Base-by-base conservation (phyloP, 2,329 filamentous ascomycete genomes). In the Hypoxylon sp. region DNA sequence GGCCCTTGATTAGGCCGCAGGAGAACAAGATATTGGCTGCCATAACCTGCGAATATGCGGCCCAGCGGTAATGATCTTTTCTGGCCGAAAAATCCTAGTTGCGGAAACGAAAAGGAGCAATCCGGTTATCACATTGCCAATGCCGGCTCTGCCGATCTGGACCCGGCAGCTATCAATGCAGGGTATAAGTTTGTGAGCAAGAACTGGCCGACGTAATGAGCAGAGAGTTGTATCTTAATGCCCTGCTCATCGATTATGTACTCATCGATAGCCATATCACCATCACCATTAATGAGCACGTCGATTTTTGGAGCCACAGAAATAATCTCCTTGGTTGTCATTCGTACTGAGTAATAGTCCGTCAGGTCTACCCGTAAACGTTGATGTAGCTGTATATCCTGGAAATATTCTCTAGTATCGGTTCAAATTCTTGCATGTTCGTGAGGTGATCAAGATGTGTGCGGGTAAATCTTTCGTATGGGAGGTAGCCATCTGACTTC, bases 171-270 rank as follows among this genome's bases (percentile, higher is more conserved):
- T 33, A 80, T 68, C 1, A 86, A 66, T 31, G 80, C 80, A 0
- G 82, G 80, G 17, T 86, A 78, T 17, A 85, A 77, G 42, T 82
- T 81, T 0, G 83, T 83, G 26, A 86, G 76, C 10, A 84, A 72
- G 70, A 85, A 85, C 33, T 86, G 83, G 0, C 83, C 82, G 13
- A 87, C 68, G 65, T 86, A 81, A 71, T 87, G 87, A 14, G 81
- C 80, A 8, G 81, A 83, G 2, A 84, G 79, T 59, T 84, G 78
- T 4, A 74, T 70, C 59, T 83, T 80, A 19, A 81, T 75, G 1
- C 72, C 71, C 39, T 75, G 70, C 48, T 74, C 75, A 35, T 76
- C 74, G 5, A 72, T 46, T 2, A 65, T 72, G 47, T 73, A 75
- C 44, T 74, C 63, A 48, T 73, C 70, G 22, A 72, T 57, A 2